Conservation (phyloP, 2,329 filamentous ascomycete genomes). For the Ophiostoma himal-ulmi region DNA sequence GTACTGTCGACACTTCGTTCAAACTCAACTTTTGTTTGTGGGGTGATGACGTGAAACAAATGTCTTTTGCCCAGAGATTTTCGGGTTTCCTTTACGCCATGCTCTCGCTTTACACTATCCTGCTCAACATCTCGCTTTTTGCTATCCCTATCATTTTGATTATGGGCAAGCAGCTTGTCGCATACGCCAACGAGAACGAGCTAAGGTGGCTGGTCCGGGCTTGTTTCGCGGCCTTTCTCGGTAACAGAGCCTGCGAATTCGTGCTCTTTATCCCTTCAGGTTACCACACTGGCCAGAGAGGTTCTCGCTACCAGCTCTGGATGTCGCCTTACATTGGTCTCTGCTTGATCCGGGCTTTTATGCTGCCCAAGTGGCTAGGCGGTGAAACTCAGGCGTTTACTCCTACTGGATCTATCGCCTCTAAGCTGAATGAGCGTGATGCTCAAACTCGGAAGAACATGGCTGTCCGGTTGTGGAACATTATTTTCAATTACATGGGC, state of each 20-base stretch:
- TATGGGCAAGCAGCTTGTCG: conserved; percentile 51
- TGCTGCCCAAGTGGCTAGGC: conserved; percentile 56
- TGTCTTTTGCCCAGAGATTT: conserved; percentile 53
- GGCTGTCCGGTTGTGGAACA: conserved; percentile 43
- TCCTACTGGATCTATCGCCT: conserved; percentile 53
- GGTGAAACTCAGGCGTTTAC: conserved; percentile 54
- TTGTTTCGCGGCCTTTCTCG: conserved; percentile 47
- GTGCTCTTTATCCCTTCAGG: conserved; percentile 52
- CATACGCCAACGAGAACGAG: conserved; percentile 47
- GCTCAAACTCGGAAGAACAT: conserved; percentile 47
- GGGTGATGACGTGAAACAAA: conserved; percentile 46
- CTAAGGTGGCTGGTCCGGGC: conserved; percentile 54
- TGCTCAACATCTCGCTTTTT: conserved; percentile 49
- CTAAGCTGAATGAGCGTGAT: conserved; percentile 54
- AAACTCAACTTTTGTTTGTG: conserved; percentile 56
- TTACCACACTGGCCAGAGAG: conserved; percentile 53
- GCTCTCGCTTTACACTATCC: conserved; percentile 37
- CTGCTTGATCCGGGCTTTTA: conserved; percentile 51
- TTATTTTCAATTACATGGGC: conserved; percentile 35
- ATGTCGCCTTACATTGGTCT: conserved; percentile 44
- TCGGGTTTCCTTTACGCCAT: conserved; percentile 53
- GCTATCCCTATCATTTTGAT: conserved; percentile 55
- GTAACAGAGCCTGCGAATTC: conserved; percentile 50
- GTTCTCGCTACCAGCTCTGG: conserved; percentile 53
- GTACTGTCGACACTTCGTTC: conserved; percentile 53